Base-by-base conservation (phyloP, 768 basidiomycete species). In the Flagelloscypha sp. region DNA sequence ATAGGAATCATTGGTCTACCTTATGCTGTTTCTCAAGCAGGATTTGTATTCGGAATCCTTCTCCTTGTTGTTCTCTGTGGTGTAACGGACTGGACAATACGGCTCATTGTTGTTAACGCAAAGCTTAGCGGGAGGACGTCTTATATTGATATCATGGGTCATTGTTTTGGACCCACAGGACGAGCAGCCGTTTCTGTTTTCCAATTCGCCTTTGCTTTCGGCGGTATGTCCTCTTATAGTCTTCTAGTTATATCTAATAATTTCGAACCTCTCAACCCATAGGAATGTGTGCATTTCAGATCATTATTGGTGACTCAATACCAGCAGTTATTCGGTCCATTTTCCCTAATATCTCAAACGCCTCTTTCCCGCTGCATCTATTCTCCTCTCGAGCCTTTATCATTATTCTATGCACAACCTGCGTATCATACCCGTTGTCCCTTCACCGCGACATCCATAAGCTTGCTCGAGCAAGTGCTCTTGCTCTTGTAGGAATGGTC, bases 281-380 rank as follows among this genome's bases (percentile, higher is more conserved):
- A 86, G 87, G 94, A 27, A 97, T 97, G 92, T 94, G 90, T 46
- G 94, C 94, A 0, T 98, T 97, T 55, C 88, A 90, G 19, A 94
- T 98, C 48, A 97, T 98, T 47, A 89, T 95, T 36, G 92, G 95
- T 43, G 95, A 99, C 60, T 94, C 94, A 7, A 83, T 98, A 49
- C 92, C 95, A 1, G 86, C 90, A 51, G 93, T 97, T 55, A 76
- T 98, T 47, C 81, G 80, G 38, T 86, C 75, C 29, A 50, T 90
- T 55, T 87, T 97, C 53, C 93, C 93, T 21, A 66, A 56, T 12
- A 49, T 71, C 0, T 45, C 12, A 9, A 9, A 9, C 9, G n/a
- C n/a, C n/a, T n/a, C n/a, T n/a, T n/a, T n/a, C n/a, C n/a, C 49
- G 24, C 61, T 80, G 32, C 49, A 70, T 35, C 53, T 93, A 40